Percentiles rank a stretch among this genome's conserved stretches.
Evolutionary conservation across 2,329 filamentous ascomycete genomes (phyloP).

Genomic region (Ophiostoma sp.): DNA sequence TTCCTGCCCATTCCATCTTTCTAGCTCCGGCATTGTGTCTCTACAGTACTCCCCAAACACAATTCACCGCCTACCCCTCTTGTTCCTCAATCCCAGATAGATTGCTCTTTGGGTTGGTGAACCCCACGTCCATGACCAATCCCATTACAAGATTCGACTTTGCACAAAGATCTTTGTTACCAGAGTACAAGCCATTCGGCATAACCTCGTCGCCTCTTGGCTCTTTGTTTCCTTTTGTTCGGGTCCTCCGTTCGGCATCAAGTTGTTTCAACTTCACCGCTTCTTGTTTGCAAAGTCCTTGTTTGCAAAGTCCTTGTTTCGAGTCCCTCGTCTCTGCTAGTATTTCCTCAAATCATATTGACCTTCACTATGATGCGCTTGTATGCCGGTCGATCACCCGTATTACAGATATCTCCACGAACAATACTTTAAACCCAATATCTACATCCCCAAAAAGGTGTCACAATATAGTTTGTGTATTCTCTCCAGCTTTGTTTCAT

Average conservation of each 20-base stretch:
- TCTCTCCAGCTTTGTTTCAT: not conserved
- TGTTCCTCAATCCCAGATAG: constrained; percentile 4
- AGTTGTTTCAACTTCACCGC: constrained; percentile 5
- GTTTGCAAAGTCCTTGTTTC: not conserved
- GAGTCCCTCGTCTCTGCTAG: not conserved
- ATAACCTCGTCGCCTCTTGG: not conserved
- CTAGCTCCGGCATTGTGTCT: not conserved
- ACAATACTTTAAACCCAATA: not conserved
- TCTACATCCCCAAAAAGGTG: not conserved
- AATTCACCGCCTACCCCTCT: not conserved
- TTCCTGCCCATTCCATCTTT: not conserved
- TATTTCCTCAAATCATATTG: not conserved
- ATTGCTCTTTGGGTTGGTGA: not conserved
- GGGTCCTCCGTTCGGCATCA: not conserved
- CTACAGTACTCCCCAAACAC: not conserved
- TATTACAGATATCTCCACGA: not conserved
- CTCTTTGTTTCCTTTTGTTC: not conserved
- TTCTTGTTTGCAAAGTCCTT: not conserved
- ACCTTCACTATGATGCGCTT: not conserved
- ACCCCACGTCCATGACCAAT: not conserved
- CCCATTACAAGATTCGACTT: not conserved
- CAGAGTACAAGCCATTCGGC: not conserved
- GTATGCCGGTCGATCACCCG: constrained; percentile 18
- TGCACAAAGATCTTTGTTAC: no score
- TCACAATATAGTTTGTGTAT: not conserved